A percentile compares a stretch with the other conserved stretches of the same genome.
These are phyloP conservation scores for Geotrichum europaeum DNA, from an alignment of 1,139 yeast species.

Conservation along the genomic window DNA sequence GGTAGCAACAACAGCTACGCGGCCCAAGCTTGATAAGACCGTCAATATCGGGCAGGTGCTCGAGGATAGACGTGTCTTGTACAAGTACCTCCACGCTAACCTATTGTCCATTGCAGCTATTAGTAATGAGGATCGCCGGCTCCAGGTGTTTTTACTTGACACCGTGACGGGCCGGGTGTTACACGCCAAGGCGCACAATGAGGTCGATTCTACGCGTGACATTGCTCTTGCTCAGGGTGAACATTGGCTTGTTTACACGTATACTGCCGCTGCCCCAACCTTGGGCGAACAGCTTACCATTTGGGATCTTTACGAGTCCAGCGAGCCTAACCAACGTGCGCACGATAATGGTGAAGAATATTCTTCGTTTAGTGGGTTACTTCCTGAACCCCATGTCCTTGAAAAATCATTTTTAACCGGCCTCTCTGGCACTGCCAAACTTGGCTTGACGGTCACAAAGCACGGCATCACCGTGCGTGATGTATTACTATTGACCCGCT, in stretches of 20 bases:
- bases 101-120: constrained; percentile 46
- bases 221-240: constrained; percentile 65
- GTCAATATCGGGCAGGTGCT: constrained; percentile 67
- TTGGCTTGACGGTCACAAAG: constrained; percentile 58
- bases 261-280: constrained; percentile 47
- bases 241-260: constrained; percentile 75
- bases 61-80: constrained; percentile 67
- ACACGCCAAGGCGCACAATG: constrained; percentile 41
- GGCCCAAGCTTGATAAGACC: constrained; percentile 43
- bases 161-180: constrained; percentile 62
- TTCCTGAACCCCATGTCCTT: constrained; percentile 43
- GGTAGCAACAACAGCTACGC: constrained; percentile 38
- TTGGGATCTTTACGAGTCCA: constrained; percentile 71
- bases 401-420: constrained; percentile 32
- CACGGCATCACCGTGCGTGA: constrained; percentile 73
- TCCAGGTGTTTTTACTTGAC: constrained; percentile 52
- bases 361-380: constrained; percentile 37
- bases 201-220: constrained; percentile 37
- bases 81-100: constrained; percentile 79
- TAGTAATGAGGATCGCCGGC: constrained; percentile 26
- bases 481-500: constrained; percentile 49
- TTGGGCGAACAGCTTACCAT: constrained; percentile 58
- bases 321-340: constrained; percentile 43
- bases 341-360: constrained; percentile 25
- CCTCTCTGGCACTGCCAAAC: constrained; percentile 35